These are phyloP conservation scores for Wickerhamomyces ciferrii DNA, from an alignment of 805 yeast genomes.

Conservation along the genomic window DNA sequence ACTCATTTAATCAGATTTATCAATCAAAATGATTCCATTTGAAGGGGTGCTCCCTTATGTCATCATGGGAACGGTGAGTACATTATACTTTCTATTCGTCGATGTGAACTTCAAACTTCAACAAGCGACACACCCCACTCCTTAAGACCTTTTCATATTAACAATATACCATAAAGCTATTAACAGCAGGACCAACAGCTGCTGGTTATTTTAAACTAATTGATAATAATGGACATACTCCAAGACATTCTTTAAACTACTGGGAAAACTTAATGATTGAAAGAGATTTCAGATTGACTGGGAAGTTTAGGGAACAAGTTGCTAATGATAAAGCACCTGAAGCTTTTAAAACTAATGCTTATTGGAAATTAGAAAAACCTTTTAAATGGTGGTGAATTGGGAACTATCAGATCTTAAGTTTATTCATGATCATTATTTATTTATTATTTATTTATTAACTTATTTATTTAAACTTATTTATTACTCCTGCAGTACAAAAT, in stretches of 20 bases:
- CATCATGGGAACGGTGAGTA: constrained; percentile 40
- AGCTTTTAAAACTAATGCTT: constrained; percentile 67
- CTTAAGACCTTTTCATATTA: neutral
- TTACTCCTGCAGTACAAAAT: neutral
- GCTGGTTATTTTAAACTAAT: constrained; percentile 35
- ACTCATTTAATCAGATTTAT: too few relatives aligned
- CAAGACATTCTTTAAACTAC: constrained; percentile 46
- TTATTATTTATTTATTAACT: constrained; percentile 6
- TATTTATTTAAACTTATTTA: constrained; percentile 1
- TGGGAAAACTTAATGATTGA: constrained; percentile 53
- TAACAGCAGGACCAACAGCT: constrained; percentile 51
- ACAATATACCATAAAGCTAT: constrained; percentile 24
- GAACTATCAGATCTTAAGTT: too few relatives aligned
- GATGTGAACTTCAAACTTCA: too few relatives aligned
- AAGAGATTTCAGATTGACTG: constrained; percentile 75
- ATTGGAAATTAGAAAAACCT: constrained; percentile 23
- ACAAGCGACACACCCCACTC: too few relatives aligned
- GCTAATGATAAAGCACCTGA: constrained; percentile 70
- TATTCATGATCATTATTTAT: too few relatives aligned
- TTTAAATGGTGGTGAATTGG: constrained; percentile 19
- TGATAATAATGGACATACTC: constrained; percentile 47
- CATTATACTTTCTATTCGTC: too few relatives aligned
- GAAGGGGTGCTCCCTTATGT: constrained; percentile 63
- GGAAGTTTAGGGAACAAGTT: constrained; percentile 63
- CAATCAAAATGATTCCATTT: constrained; percentile 51